phyloP scores from a whole-genome alignment of 331 rosid genomes.

The Quercus lobata region DNA sequence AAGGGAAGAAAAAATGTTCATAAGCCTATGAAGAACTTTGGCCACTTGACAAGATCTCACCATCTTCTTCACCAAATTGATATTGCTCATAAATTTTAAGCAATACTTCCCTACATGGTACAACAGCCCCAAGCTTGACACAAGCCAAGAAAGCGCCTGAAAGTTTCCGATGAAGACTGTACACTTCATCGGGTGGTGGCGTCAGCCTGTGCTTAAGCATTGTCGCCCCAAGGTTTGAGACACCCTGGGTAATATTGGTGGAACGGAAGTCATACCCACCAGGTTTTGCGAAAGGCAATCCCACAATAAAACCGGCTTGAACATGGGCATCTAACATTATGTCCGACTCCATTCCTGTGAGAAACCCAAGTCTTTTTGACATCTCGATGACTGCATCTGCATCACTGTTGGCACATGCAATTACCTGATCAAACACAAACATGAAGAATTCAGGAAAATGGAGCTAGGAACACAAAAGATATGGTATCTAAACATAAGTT shows the following conservation, averaged over 20 bases:
- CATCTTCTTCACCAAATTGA: constrained; percentile 58
- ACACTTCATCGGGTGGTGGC: constrained; percentile 94
- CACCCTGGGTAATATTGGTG: constrained; percentile 65
- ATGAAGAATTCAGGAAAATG: background rate
- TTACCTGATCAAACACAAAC: constrained; percentile 50
- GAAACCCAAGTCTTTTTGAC: constrained; percentile 89
- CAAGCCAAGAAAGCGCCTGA: constrained; percentile 96
- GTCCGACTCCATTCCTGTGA: constrained; percentile 83
- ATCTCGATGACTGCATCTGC: constrained; percentile 69
- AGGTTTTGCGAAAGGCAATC: constrained; percentile 72
- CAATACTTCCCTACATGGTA: constrained; percentile 80
- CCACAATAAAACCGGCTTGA: constrained; percentile 94
- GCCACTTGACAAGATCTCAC: constrained; percentile 35
- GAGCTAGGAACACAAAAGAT: background rate
- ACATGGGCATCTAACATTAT: constrained; percentile 94
- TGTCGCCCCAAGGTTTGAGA: constrained; percentile 82
- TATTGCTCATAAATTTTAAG: constrained; percentile 52
- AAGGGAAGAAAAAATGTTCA: background rate
- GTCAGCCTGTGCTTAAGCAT: constrained; percentile 94
- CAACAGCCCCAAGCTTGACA: constrained; percentile 86
- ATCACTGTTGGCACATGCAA: constrained; percentile 81
- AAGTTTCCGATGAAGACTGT: constrained; percentile 94
- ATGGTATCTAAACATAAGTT: background rate
- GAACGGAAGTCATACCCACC: constrained; percentile 70
- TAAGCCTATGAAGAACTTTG: constrained; percentile 21